These are phyloP conservation scores for Inonotus hispidus DNA, from an alignment of 1,284 basidiomycete species.

Conservation along the genomic window DNA sequence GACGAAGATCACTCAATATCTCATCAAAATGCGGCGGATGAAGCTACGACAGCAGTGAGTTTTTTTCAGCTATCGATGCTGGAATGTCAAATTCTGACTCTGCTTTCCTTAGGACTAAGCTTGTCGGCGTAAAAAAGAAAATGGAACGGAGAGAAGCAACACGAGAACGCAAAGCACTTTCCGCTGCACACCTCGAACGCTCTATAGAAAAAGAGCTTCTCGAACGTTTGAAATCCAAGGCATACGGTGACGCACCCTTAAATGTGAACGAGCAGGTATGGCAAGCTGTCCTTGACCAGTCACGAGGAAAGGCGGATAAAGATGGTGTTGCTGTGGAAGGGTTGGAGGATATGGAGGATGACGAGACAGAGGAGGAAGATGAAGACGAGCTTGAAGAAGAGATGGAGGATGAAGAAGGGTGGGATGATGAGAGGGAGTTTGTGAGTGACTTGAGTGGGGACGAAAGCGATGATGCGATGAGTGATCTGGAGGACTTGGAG, in stretches of 20 bases:
- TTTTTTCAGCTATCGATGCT: background rate
- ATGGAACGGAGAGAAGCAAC: conserved; percentile 91
- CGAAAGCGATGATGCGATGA: conserved; percentile 52
- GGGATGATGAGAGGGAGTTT: conserved; percentile 70
- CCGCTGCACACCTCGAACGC: conserved; percentile 90
- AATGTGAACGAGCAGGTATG: conserved; percentile 99
- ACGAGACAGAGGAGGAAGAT: conserved; percentile 42
- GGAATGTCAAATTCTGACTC: background rate
- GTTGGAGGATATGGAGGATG: conserved; percentile 40
- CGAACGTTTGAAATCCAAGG: conserved; percentile 91
- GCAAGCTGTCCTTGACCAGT: conserved; percentile 76
- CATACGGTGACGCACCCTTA: conserved; percentile 95
- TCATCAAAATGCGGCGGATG: conserved; percentile 95
- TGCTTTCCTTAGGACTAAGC: conserved; percentile 64
- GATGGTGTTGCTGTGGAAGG: conserved; percentile 38
- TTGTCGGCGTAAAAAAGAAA: conserved; percentile 97
- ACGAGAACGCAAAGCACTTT: conserved; percentile 92
- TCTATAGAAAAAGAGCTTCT: conserved; percentile 96
- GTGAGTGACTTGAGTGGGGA: conserved; percentile 79
- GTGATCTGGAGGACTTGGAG: conserved; percentile 66
- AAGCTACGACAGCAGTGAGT: conserved; percentile 86
- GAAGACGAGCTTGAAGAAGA: conserved; percentile 45
- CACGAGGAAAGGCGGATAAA: conserved; percentile 55
- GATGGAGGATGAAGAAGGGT: conserved; percentile 54
- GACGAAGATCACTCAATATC: conserved; percentile 98